A percentile compares a stretch with the other conserved stretches of the same genome.
Conservation (phyloP, 768 basidiomycete species). For the Lepiota brunneoincarnata region DNA sequence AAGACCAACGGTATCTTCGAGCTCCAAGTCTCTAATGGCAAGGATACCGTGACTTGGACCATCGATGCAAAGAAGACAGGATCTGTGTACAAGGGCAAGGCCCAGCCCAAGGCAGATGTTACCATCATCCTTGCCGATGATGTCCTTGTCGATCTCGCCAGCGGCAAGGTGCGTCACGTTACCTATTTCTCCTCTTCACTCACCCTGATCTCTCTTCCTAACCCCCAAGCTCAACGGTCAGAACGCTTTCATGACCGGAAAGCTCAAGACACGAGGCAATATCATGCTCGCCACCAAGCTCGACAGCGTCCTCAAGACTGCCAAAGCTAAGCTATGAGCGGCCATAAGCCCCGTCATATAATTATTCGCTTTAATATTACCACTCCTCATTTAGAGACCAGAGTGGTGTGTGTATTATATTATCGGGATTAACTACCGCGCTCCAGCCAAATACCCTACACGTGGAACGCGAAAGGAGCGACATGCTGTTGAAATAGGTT, state of each 20-base stretch:
- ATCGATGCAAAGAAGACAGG: constrained; percentile 91
- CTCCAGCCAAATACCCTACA: background rate
- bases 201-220: background rate
- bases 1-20: constrained; percentile 90
- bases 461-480: background rate
- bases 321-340: constrained; percentile 45
- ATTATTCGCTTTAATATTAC: background rate
- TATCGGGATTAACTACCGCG: background rate
- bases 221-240: constrained; percentile 75
- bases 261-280: constrained; percentile 89
- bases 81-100: constrained; percentile 68
- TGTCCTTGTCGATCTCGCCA: constrained; percentile 66
- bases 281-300: constrained; percentile 95
- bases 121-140: constrained; percentile 78
- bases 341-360: background rate
- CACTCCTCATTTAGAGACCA: constrained; percentile 4
- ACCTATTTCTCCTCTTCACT: background rate
- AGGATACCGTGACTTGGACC: constrained; percentile 77
- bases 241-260: constrained; percentile 95
- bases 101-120: constrained; percentile 77
- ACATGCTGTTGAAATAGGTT: background rate
- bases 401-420: constrained; percentile 13
- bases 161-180: constrained; percentile 56
- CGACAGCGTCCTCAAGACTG: constrained; percentile 65
- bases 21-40: constrained; percentile 71